These are phyloP conservation scores for Phaeolepiota aurea DNA, from an alignment of 768 basidiomycete species.

Conservation along the genomic window DNA sequence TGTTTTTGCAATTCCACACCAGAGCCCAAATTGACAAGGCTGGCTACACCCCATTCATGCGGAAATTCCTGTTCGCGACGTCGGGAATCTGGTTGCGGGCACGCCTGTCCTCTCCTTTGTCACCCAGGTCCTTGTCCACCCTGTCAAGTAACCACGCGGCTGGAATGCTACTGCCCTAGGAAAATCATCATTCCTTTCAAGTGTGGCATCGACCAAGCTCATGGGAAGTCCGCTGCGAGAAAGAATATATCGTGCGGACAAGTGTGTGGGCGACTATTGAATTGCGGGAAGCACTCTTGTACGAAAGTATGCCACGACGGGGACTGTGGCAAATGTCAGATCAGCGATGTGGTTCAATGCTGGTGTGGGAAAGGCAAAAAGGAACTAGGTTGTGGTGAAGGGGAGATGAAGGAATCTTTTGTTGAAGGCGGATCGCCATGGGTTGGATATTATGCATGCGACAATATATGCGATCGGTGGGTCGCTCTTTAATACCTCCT, in stretches of 20 bases:
- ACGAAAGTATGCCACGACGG: conserved; percentile 67
- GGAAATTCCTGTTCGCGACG: conserved; percentile 57
- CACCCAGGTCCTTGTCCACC: conserved; percentile 98
- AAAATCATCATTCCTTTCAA: conserved; percentile 48
- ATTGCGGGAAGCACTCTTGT: conserved; percentile 71
- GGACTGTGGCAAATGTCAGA: conserved; percentile 56
- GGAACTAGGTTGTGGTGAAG: conserved; percentile 59
- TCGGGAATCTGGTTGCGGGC: conserved; percentile 55
- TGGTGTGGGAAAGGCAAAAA: conserved; percentile 72
- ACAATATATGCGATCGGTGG: conserved; percentile 48
- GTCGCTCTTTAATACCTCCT: conserved; percentile 8
- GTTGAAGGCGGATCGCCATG: conserved; percentile 40
- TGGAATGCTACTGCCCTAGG: conserved; percentile 75
- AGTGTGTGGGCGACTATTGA: conserved; percentile 37
- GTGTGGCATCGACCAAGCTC: conserved; percentile 36
- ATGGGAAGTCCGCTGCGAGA: no score
- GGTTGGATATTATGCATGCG: conserved; percentile 60
- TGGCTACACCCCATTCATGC: conserved; percentile 74
- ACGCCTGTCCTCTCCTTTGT: conserved; percentile 78
- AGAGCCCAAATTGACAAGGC: conserved; percentile 64
- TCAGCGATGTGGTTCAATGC: conserved; percentile 49
- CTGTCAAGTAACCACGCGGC: conserved; percentile 70
- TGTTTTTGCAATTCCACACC: conserved; percentile 77
- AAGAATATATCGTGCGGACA: conserved; percentile 34
- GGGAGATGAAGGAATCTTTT: conserved; percentile 31